A percentile compares a stretch with the other conserved stretches of the same genome.
Conservation (phyloP, 2,329 filamentous ascomycete genomes). For the Aspergillus sergii region DNA sequence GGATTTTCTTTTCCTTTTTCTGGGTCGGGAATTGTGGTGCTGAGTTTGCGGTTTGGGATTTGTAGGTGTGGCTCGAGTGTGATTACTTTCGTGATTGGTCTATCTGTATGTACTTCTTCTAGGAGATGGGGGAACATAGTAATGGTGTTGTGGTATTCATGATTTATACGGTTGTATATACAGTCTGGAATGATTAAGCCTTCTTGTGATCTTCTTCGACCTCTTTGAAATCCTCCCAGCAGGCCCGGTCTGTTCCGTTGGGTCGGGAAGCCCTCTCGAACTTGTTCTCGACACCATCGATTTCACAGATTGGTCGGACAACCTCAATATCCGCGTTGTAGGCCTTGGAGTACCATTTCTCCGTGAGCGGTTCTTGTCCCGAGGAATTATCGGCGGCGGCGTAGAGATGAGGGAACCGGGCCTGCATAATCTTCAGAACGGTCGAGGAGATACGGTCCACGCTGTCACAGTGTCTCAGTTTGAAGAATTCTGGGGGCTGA, state of each 20-base stretch:
- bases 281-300: constrained; percentile 53
- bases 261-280: constrained; percentile 53
- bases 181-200: constrained; percentile 11
- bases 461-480: constrained; percentile 62
- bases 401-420: constrained; percentile 59
- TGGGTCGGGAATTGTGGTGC: background rate
- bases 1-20: background rate
- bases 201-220: constrained; percentile 32
- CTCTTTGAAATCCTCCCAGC: constrained; percentile 45
- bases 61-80: background rate
- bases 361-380: constrained; percentile 47
- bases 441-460: constrained; percentile 67
- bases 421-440: constrained; percentile 58
- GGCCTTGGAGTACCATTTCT: constrained; percentile 52
- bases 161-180: background rate
- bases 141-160: background rate
- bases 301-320: constrained; percentile 48
- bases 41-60: background rate
- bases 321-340: constrained; percentile 52
- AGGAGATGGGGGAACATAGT: background rate
- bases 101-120: no score
- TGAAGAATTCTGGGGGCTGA: constrained; percentile 58
- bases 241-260: constrained; percentile 55
- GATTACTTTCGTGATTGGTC: background rate
- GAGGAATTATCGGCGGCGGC: constrained; percentile 26